These are phyloP conservation scores for Rhodotorula sphaerocarpa DNA, from an alignment of 768 basidiomycete genomes.

Conservation along the genomic window DNA sequence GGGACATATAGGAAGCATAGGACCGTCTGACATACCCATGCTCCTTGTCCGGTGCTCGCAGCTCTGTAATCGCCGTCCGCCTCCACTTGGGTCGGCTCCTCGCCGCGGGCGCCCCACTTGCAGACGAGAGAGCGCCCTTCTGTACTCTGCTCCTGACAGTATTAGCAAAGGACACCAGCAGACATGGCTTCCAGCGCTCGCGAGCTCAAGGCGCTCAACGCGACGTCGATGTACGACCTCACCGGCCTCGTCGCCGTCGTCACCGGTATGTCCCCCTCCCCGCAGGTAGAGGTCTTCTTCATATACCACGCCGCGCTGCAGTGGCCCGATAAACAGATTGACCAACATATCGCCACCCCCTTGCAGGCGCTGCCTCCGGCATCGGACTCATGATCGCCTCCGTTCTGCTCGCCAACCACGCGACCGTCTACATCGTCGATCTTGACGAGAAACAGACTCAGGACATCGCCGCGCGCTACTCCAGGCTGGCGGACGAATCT, in stretches of 20 bases:
- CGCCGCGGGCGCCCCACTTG: no score
- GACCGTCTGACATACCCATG: no score
- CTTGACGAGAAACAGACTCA: slow-evolving; percentile 48
- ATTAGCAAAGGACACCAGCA: no score
- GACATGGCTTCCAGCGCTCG: neutral
- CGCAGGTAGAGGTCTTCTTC: neutral
- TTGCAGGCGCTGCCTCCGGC: slow-evolving; percentile 43
- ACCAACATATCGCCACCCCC: no score
- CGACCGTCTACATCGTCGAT: slow-evolving; percentile 51
- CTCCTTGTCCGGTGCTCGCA: no score
- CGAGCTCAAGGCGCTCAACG: slow-evolving; percentile 43
- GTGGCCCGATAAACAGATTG: no score
- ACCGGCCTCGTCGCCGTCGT: slow-evolving; percentile 50
- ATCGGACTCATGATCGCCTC: slow-evolving; percentile 53
- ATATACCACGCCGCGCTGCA: no score
- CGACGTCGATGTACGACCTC: slow-evolving; percentile 48
- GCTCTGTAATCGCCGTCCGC: no score
- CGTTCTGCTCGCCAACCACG: slow-evolving; percentile 50
- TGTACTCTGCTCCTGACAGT: no score
- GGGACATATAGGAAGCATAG: no score
- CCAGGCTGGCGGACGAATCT: slow-evolving; percentile 36
- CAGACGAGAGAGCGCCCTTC: no score
- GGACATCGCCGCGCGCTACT: slow-evolving; percentile 38
- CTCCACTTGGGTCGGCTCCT: no score
- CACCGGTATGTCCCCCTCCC: slow-evolving; percentile 42